Conservation (phyloP, 2,329 filamentous ascomycete genomes). For the Ceratocystis variospora region DNA sequence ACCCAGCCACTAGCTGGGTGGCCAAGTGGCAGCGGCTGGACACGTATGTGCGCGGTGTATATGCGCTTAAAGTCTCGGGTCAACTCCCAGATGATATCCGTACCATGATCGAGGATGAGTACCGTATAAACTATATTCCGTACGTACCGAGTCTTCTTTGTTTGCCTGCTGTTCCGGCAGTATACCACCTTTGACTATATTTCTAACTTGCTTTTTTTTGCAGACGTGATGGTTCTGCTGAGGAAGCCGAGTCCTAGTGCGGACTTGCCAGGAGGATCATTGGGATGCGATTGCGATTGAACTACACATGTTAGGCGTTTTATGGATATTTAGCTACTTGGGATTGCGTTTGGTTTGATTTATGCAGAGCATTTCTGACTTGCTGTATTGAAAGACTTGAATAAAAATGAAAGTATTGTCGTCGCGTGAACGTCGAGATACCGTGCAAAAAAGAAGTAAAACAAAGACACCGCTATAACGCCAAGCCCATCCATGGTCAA, state of each 20-base stretch:
- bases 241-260: conserved; percentile 33
- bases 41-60: conserved; percentile 74
- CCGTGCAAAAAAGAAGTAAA: neutral
- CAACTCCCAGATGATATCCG: conserved; percentile 55
- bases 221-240: conserved; percentile 44
- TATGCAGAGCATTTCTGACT: conserved; percentile 8
- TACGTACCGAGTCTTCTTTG: conserved; percentile 36
- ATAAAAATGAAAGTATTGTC: conserved; percentile 1
- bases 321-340: conserved; percentile 2
- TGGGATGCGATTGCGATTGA: neutral
- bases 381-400: neutral
- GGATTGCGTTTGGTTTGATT: conserved; percentile 3
- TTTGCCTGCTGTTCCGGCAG: conserved; percentile 25
- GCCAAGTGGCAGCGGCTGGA: conserved; percentile 93
- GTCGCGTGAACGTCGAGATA: neutral
- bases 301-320: conserved; percentile 3
- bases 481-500: neutral
- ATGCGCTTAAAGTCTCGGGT: conserved; percentile 89
- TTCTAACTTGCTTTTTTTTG: conserved; percentile 22
- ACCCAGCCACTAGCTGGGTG: conserved; percentile 81
- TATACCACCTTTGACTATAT: neutral
- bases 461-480: conserved; percentile 1
- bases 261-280: neutral
- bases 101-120: conserved; percentile 47
- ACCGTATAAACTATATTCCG: conserved; percentile 52